A percentile compares a stretch with the other conserved stretches of the same genome.
These are phyloP conservation scores for Citrus hindsii DNA, from an alignment of 345 rosid species.

Conservation along the genomic window DNA sequence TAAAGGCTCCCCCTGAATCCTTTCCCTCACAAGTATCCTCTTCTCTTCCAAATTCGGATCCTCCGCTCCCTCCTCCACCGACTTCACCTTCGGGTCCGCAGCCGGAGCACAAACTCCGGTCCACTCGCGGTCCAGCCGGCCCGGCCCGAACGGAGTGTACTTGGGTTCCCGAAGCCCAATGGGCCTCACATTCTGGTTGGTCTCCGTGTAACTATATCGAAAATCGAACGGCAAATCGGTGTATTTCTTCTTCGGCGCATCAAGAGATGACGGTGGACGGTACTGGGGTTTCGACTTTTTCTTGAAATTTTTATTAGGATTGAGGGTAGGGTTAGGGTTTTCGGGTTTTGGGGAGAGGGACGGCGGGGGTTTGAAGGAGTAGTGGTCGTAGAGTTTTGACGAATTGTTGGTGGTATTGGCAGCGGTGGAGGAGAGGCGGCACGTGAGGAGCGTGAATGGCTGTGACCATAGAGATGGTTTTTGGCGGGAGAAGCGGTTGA, in stretches of 20 bases:
- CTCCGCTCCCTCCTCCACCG: slow-evolving; percentile 55
- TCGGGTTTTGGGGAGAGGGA: slow-evolving; percentile 43
- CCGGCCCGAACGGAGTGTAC: slow-evolving; percentile 92
- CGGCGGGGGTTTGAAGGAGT: slow-evolving; percentile 68
- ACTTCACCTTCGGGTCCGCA: slow-evolving; percentile 54
- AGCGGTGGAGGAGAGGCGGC: slow-evolving; percentile 34
- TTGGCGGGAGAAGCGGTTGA: slow-evolving; percentile 55
- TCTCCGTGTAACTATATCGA: slow-evolving; percentile 87
- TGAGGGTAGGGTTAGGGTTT: slow-evolving; percentile 14
- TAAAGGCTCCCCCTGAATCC: slow-evolving; percentile 63
- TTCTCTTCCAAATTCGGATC: slow-evolving; percentile 74
- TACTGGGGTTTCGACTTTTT: slow-evolving; percentile 60
- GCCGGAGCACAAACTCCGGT: slow-evolving; percentile 91
- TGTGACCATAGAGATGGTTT: slow-evolving; percentile 19
- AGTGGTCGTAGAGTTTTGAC: slow-evolving; percentile 73
- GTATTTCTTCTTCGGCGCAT: slow-evolving; percentile 42
- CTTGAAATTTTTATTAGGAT: background rate
- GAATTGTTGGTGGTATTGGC: slow-evolving; percentile 15
- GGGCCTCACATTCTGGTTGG: slow-evolving; percentile 60
- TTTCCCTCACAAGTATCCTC: slow-evolving; percentile 52
- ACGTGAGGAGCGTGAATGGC: slow-evolving; percentile 28
- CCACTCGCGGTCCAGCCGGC: slow-evolving; percentile 71
- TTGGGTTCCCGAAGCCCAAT: slow-evolving; percentile 93
- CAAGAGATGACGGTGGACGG: slow-evolving; percentile 88
- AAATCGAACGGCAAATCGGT: slow-evolving; percentile 84